These are phyloP conservation scores for Colletotrichum siamense DNA, from an alignment of 2,329 filamentous ascomycete genomes.

Conservation along the genomic window DNA sequence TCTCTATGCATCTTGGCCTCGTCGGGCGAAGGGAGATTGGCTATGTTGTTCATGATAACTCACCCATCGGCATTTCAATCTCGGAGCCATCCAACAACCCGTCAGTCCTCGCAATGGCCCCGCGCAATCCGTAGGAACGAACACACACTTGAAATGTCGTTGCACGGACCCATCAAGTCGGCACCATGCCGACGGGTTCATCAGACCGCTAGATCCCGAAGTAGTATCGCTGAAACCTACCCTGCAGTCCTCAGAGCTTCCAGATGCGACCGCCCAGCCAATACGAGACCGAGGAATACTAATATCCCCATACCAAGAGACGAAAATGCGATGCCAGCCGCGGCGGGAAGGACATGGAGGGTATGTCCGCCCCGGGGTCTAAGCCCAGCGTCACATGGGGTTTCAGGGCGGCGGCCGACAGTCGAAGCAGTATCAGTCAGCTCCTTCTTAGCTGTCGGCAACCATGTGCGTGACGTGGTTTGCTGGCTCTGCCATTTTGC, in stretches of 20 bases:
- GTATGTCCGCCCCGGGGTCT: background rate
- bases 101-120: background rate
- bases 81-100: background rate
- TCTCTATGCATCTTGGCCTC: too few species aligned
- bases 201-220: background rate
- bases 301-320: background rate
- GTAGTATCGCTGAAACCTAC: background rate
- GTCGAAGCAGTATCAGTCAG: background rate
- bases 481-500: background rate
- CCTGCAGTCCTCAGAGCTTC: background rate
- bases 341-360: background rate
- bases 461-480: background rate
- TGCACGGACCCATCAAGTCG: background rate
- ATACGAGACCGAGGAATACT: background rate
- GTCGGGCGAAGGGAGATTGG: background rate
- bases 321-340: background rate
- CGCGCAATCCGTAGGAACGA: background rate
- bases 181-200: conserved; percentile 3
- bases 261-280: background rate
- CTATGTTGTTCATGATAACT: background rate
- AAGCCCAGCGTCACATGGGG: background rate
- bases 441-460: background rate
- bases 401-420: background rate
- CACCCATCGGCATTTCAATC: background rate
- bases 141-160: background rate